Percentiles rank a stretch among this genome's conserved stretches.
Conservation (phyloP, 306 rosid genomes). For the Dryas alaskensis region DNA sequence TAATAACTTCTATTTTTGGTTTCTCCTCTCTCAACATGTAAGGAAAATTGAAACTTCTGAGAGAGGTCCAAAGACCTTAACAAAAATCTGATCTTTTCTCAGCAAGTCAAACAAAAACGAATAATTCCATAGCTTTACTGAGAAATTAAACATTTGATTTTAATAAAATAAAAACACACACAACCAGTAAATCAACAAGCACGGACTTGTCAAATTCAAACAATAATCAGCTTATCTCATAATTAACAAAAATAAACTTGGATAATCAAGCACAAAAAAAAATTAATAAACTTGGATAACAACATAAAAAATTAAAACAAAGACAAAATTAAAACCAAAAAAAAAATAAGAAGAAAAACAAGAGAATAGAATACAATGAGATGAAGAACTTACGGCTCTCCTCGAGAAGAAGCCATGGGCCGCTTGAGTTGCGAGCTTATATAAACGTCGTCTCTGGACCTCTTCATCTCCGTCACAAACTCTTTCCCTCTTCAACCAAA, state of each 20-base stretch:
- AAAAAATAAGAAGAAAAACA: slow-evolving; percentile 7
- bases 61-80: slow-evolving; percentile 10
- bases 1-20: not conserved
- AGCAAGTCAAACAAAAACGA: slow-evolving; percentile 29
- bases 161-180: slow-evolving; percentile 4
- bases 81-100: slow-evolving; percentile 37
- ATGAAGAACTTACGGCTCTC: slow-evolving; percentile 58
- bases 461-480: slow-evolving; percentile 57
- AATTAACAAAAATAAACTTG: slow-evolving; percentile 19
- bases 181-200: slow-evolving; percentile 10
- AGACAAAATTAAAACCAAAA: not conserved
- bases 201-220: slow-evolving; percentile 30
- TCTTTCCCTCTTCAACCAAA: slow-evolving; percentile 39
- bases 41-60: slow-evolving; percentile 7
- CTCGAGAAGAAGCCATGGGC: slow-evolving; percentile 59
- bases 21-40: not conserved
- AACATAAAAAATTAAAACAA: slow-evolving; percentile 6
- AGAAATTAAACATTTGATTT: slow-evolving; percentile 14
- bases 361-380: not conserved
- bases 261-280: slow-evolving; percentile 36
- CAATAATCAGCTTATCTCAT: slow-evolving; percentile 32
- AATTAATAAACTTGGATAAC: slow-evolving; percentile 12
- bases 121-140: slow-evolving; percentile 20
- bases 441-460: slow-evolving; percentile 70
- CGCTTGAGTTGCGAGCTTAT: slow-evolving; percentile 70